These are phyloP conservation scores for Tephrocybe sp. DNA, from an alignment of 768 basidiomycete genomes.

Conservation along the genomic window DNA sequence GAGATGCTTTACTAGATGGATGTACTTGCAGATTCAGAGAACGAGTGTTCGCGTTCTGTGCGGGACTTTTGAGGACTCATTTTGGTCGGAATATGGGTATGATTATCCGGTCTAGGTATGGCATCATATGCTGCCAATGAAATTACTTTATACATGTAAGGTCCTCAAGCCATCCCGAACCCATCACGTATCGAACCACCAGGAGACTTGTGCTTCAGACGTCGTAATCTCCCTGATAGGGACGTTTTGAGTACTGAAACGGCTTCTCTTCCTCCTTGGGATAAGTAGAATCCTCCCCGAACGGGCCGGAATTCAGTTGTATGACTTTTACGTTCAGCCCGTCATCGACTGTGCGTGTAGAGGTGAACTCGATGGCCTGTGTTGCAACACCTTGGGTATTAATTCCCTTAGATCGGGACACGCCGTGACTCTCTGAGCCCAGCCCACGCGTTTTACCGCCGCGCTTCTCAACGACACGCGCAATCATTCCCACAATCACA, in stretches of 20 bases:
- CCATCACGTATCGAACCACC: background rate
- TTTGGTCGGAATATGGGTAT: too few relatives aligned
- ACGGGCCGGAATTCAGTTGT: background rate
- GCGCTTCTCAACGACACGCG: background rate
- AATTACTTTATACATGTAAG: background rate
- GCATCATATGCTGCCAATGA: too few relatives aligned
- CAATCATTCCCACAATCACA: conserved; percentile 29
- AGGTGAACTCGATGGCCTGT: conserved; percentile 1
- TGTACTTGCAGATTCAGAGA: too few relatives aligned
- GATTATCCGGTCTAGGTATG: too few relatives aligned
- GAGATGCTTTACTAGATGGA: too few relatives aligned
- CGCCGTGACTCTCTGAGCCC: background rate
- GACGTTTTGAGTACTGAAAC: background rate
- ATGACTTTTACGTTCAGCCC: conserved; percentile 8
- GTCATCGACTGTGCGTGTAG: conserved; percentile 6
- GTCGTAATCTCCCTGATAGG: background rate
- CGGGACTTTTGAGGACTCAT: too few relatives aligned
- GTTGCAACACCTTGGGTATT: background rate
- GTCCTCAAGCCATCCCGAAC: background rate
- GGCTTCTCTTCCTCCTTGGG: conserved; percentile 1
- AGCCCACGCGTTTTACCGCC: background rate
- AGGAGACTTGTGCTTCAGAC: background rate
- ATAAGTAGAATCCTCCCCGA: background rate
- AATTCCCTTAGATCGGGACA: conserved; percentile 4
- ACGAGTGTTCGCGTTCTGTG: too few relatives aligned